Percentiles rank a stretch among this genome's conserved stretches.
These are phyloP conservation scores for Escallonia herrerae DNA, from an alignment of 129 eudicot genomes.

Conservation along the genomic window DNA sequence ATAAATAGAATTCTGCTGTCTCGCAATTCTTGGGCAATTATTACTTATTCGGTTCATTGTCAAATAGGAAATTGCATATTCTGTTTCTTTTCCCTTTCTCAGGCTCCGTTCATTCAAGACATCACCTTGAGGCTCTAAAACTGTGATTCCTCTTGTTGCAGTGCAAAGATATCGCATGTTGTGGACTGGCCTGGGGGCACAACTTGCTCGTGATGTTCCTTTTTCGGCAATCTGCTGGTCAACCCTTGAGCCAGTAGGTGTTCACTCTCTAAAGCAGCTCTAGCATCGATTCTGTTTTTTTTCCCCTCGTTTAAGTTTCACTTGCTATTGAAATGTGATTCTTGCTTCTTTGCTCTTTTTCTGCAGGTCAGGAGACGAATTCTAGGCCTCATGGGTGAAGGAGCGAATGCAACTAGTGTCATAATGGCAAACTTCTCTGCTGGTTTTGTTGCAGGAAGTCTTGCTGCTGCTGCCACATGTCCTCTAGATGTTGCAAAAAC, in stretches of 20 bases:
- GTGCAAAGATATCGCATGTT: constrained; percentile 53
- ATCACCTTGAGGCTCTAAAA: no score
- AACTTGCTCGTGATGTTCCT: constrained; percentile 91
- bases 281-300: not conserved
- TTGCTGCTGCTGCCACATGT: constrained; percentile 80
- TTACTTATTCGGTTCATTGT: no score
- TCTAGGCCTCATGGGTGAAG: constrained; percentile 37
- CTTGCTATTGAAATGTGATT: not conserved
- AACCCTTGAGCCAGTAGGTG: constrained; percentile 81
- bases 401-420: constrained; percentile 29
- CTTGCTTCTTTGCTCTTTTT: not conserved
- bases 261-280: not conserved
- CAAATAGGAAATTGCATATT: no score
- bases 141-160: constrained; percentile 12
- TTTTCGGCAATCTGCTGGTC: constrained; percentile 97
- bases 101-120: no score
- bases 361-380: constrained; percentile 56
- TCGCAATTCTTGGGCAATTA: no score
- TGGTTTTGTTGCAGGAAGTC: constrained; percentile 83
- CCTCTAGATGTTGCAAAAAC: constrained; percentile 96
- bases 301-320: not conserved
- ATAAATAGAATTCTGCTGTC: no score
- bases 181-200: constrained; percentile 96
- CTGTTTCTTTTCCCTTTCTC: no score
- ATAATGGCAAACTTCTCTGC: constrained; percentile 82